Conservation (phyloP, 139 green algal species). For the Chlorella sp. region DNA sequence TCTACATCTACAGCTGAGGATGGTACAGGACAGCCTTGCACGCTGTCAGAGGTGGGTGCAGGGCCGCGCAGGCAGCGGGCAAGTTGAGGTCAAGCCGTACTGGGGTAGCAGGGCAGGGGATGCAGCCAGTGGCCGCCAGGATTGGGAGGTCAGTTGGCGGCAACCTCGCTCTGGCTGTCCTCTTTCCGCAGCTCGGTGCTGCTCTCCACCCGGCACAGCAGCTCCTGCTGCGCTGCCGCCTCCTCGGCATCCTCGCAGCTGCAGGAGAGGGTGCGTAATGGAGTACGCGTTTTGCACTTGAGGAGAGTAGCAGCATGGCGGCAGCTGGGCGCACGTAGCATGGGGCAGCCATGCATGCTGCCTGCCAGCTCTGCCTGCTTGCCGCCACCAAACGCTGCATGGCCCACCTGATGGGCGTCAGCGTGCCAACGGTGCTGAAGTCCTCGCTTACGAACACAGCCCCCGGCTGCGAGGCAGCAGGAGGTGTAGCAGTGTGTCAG, state of each 20-base stretch:
- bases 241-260: not conserved
- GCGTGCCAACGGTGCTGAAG: no score
- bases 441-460: no score
- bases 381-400: no score
- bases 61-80: no score
- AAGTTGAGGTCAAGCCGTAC: not conserved
- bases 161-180: not conserved
- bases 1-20: no score
- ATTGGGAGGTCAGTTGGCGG: not conserved
- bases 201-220: constrained; percentile 24
- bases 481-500: not conserved
- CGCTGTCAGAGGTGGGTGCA: no score
- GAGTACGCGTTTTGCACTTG: not conserved
- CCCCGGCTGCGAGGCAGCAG: no score
- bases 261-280: not conserved
- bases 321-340: not conserved
- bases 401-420: no score
- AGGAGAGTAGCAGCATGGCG: not conserved
- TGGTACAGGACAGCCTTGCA: no score
- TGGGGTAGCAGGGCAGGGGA: no score
- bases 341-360: not conserved
- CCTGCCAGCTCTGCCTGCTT: no score
- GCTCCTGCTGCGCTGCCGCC: not conserved
- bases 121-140: no score
- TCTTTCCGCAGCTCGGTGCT: not conserved